Evolutionary conservation across 495 filamentous ascomycete species (phyloP).

Genomic region (Baudoinia panamericana): DNA sequence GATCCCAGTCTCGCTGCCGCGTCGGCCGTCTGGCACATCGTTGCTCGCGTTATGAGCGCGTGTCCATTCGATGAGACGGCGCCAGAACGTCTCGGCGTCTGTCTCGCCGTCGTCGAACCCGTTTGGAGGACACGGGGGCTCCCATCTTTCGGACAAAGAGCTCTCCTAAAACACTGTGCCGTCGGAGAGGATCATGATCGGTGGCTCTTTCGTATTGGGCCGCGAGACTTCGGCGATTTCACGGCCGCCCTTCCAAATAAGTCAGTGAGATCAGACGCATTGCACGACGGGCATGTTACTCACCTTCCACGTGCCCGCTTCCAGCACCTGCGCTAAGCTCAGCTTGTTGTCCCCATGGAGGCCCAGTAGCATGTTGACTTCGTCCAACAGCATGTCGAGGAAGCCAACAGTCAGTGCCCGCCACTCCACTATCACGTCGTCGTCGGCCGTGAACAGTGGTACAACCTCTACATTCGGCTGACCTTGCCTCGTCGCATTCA

Average conservation of each 20-base stretch:
- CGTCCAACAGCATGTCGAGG: constrained; percentile 57
- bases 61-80: not conserved
- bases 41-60: not conserved
- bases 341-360: constrained; percentile 44
- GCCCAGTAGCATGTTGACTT: constrained; percentile 56
- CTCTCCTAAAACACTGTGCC: constrained; percentile 78
- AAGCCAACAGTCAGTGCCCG: constrained; percentile 70
- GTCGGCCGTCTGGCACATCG: not conserved
- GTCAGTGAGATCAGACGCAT: not conserved
- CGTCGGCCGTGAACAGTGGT: constrained; percentile 63
- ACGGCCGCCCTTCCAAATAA: constrained; percentile 59
- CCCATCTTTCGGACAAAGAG: constrained; percentile 17
- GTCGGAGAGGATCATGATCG: constrained; percentile 91
- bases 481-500: constrained; percentile 61
- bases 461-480: constrained; percentile 59
- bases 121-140: not conserved
- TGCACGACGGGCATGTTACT: too few species aligned
- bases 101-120: not conserved
- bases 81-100: not conserved
- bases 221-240: constrained; percentile 91
- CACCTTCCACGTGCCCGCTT: constrained; percentile 95
- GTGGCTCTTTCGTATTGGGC: constrained; percentile 92
- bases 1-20: not conserved
- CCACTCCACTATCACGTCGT: constrained; percentile 86
- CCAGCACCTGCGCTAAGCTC: constrained; percentile 64